Base-by-base conservation (phyloP, 2,329 filamentous ascomycete species). In the Pseudonectria buxi region DNA sequence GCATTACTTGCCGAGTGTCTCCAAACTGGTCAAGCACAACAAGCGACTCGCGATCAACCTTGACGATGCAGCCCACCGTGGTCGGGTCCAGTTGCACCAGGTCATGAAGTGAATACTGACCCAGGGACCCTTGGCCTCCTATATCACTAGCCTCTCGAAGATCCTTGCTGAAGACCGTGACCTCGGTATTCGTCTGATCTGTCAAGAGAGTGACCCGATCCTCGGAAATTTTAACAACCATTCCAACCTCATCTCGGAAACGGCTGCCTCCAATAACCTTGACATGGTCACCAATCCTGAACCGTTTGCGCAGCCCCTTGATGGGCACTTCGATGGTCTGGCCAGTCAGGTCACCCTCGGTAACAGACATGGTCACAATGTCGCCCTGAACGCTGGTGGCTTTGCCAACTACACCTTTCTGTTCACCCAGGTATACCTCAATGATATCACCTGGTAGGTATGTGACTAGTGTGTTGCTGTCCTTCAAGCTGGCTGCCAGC, bases 131-230 rank as follows among this genome's bases (percentile, higher is more conserved):
- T 54, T 89, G 81, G 12, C 86, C 88, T 44, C 88, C 89, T 49
- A 88, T 87, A 56, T 96, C 92, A 36, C 86, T 87, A 18, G 92
- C 92, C 61, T 95, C 86, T 48, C 94, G 79, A 41, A 98, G 67
- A 65, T 98, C 92, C 59, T 94, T 95, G 68, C 90, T 95, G 58
- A 98, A 98, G 24, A 98, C 92, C 0, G 89, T 95, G 49, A 98
- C 88, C 58, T 98, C 92, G 34, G 82, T 81, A 62, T 92, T 90
- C 41, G 79, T 92, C 58, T 92, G 87, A 63, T 98, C 92, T 31
- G 86, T 95, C 46, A 98, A 69, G 46, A 98, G 70, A 2, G 92
- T 96, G 39, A 98, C 88, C 26, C 86, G 81, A 58, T 98, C 92
- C 41, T 94, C 87, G 32, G 79, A 83, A 47, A 95, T 92, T 59